Evolutionary conservation across 306 rosid genomes (phyloP).

Genomic region (Vachellia collinsii): DNA sequence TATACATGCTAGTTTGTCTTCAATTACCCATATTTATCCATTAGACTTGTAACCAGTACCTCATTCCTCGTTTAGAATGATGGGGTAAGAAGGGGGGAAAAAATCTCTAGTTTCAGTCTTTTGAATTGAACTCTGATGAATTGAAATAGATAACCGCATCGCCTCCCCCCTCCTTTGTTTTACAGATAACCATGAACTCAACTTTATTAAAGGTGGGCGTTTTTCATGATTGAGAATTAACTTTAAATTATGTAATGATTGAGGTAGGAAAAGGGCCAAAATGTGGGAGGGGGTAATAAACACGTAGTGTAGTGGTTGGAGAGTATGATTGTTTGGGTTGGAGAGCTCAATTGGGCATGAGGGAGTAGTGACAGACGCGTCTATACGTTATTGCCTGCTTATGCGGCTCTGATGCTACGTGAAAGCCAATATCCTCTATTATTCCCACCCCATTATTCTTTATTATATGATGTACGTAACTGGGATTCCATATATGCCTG

Average conservation of each 20-base stretch:
- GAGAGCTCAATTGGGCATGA: constrained; percentile 27
- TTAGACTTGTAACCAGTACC: too few relatives aligned
- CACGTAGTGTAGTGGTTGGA: neutral
- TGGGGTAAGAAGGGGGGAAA: too few relatives aligned
- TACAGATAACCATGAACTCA: neutral
- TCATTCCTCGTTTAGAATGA: too few relatives aligned
- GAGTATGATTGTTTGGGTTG: constrained; percentile 3
- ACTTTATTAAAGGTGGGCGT: neutral
- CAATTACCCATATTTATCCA: too few relatives aligned
- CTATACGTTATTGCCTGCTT: neutral
- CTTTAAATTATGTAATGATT: neutral
- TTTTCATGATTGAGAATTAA: neutral
- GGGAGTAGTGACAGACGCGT: neutral
- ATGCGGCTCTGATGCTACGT: constrained; percentile 17
- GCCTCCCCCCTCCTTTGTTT: too few relatives aligned
- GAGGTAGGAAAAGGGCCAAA: too few relatives aligned
- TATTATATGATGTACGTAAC: neutral
- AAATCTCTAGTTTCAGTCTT: too few relatives aligned
- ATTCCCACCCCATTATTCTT: neutral
- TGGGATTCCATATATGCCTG: neutral
- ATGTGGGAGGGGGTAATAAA: too few relatives aligned
- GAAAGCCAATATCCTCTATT: constrained; percentile 34
- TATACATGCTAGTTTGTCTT: too few relatives aligned
- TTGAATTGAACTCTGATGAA: too few relatives aligned
- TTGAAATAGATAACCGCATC: too few relatives aligned